phyloP scores from a whole-genome alignment of 352 stramenopile genomes.

The Elongisporangium anandrum region DNA sequence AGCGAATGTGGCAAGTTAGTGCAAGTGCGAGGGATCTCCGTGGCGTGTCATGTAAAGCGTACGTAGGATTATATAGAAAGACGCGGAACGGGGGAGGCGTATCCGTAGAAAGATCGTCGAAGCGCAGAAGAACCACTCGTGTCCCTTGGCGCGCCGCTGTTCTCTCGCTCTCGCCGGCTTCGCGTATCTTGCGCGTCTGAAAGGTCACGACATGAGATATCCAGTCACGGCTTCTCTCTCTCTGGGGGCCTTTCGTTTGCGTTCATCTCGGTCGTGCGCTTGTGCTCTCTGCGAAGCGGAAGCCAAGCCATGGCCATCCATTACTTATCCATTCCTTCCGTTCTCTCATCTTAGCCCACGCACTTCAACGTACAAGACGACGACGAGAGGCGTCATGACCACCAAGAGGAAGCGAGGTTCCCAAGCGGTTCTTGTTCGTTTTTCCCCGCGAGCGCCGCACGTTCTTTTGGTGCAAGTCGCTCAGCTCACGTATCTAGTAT shows the following conservation, averaged over 20 bases:
- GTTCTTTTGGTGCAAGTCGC: not conserved
- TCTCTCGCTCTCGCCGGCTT: not conserved
- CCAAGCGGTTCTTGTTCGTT: not conserved
- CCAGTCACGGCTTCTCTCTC: not conserved
- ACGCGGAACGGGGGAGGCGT: not conserved
- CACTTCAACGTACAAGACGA: not conserved
- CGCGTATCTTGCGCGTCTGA: not conserved
- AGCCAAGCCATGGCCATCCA: not conserved
- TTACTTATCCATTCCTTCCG: not conserved
- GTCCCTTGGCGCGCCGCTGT: not conserved
- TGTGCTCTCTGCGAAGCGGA: not conserved
- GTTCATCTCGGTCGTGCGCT: not conserved
- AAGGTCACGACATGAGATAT: not conserved
- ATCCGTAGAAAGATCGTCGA: not conserved
- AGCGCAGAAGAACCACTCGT: not conserved
- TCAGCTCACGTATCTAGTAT: not conserved
- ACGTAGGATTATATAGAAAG: not conserved
- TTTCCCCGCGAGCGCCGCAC: not conserved
- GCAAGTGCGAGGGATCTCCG: not conserved
- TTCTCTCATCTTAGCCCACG: not conserved
- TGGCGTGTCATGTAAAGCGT: not conserved
- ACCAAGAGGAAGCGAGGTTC: not conserved
- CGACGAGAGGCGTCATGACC: not conserved
- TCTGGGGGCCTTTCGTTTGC: not conserved
- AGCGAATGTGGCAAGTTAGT: not conserved